Conservation (phyloP, 2,329 filamentous ascomycete genomes). For the Sarocladium oryzae region DNA sequence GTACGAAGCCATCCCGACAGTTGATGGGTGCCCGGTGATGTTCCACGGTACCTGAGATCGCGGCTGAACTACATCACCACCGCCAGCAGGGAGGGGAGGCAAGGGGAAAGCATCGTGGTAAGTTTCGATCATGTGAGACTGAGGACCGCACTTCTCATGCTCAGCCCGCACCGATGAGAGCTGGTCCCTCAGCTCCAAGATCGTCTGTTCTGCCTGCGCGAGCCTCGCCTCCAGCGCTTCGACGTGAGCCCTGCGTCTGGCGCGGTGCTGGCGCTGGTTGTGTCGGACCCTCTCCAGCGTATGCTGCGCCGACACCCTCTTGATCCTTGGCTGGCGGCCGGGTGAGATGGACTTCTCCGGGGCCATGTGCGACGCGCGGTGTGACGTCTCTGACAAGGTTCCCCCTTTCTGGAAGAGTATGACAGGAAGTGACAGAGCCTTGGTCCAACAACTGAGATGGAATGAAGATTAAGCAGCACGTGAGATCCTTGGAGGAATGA, state of each 20-base stretch:
- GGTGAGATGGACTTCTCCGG: neutral
- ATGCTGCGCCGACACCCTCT: constrained; percentile 21
- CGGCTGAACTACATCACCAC: neutral
- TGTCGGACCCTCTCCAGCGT: neutral
- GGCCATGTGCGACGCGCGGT: neutral
- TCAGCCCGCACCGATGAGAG: neutral
- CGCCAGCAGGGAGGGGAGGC: neutral
- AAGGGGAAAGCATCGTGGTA: neutral
- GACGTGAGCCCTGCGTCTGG: neutral
- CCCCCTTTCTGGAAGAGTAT: too few relatives aligned
- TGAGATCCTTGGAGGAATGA: too few relatives aligned
- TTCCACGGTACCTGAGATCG: neutral
- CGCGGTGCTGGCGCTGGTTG: neutral
- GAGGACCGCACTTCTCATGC: neutral
- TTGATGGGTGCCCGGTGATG: neutral
- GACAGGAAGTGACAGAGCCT: too few relatives aligned
- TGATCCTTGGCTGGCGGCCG: neutral
- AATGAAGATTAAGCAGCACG: too few relatives aligned
- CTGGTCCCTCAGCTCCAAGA: neutral
- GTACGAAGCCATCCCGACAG: too few relatives aligned
- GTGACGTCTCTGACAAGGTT: too few relatives aligned
- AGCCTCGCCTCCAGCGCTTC: neutral
- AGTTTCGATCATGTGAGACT: neutral
- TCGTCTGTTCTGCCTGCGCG: neutral
- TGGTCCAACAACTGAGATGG: too few relatives aligned